phyloP scores from a whole-genome alignment of 2,329 filamentous ascomycete species.

The Fulvia fulva region DNA sequence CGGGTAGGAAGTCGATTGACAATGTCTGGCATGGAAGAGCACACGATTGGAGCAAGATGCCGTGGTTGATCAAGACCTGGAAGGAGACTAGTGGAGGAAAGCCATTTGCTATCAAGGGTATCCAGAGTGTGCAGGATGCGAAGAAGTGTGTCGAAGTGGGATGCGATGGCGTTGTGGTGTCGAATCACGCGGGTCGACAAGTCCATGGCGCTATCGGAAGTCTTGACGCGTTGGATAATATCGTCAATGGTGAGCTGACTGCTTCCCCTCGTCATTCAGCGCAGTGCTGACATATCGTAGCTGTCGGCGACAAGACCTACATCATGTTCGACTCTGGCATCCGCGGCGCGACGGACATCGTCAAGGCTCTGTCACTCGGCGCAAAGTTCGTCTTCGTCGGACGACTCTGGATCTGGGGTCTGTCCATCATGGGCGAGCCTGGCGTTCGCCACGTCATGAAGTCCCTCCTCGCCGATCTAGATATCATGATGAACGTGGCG shows the following conservation, averaged over 20 bases:
- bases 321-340: conserved; percentile 61
- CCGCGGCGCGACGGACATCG: conserved; percentile 54
- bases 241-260: conserved; percentile 38
- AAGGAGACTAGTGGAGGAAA: conserved; percentile 32
- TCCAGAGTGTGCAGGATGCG: conserved; percentile 65
- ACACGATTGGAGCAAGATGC: conserved; percentile 63
- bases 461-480: conserved; percentile 57
- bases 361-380: conserved; percentile 59
- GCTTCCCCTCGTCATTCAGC: neutral
- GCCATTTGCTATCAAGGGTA: conserved; percentile 63
- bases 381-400: conserved; percentile 62
- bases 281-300: conserved; percentile 20
- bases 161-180: conserved; percentile 64
- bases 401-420: conserved; percentile 57
- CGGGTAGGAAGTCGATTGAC: conserved; percentile 61
- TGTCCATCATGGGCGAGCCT: conserved; percentile 57
- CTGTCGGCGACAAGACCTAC: conserved; percentile 48
- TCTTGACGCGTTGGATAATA: conserved; percentile 58
- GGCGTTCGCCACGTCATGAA: conserved; percentile 61
- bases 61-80: conserved; percentile 60
- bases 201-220: conserved; percentile 59
- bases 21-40: conserved; percentile 61
- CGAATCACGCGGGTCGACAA: conserved; percentile 67
- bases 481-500: conserved; percentile 58
- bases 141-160: conserved; percentile 56